phyloP scores from a whole-genome alignment of 768 basidiomycete species.

The Flagelloscypha sp. region DNA sequence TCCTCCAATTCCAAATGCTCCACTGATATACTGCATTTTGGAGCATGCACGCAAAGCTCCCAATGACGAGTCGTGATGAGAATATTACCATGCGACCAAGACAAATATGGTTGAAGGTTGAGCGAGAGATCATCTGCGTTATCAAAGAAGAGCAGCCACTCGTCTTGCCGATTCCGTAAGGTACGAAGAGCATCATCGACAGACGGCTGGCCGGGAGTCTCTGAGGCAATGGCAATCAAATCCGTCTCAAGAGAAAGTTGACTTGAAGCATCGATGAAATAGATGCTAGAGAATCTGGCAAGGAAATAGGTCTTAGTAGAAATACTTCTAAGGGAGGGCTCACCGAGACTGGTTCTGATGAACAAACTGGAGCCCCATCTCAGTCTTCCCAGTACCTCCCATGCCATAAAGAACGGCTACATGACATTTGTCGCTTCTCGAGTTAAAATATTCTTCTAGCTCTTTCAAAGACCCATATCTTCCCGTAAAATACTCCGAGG shows the following conservation, averaged over 20 bases:
- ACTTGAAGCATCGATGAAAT: conserved; percentile 5
- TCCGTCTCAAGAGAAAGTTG: conserved; percentile 3
- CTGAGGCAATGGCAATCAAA: conserved; percentile 1
- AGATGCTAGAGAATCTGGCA: conserved; percentile 4
- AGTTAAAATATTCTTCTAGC: no score
- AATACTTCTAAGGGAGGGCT: no score
- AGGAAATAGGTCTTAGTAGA: no score
- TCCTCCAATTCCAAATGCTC: conserved; percentile 1
- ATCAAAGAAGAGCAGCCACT: conserved; percentile 5
- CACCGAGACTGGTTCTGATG: no score
- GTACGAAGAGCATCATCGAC: conserved; percentile 2
- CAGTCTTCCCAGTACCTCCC: no score
- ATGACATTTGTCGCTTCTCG: no score
- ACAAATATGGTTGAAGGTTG: conserved; percentile 2
- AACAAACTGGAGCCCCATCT: no score
- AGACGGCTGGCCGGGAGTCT: not conserved
- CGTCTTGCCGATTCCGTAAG: no score
- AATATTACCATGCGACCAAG: conserved; percentile 8
- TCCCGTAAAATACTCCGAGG: no score
- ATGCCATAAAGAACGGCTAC: no score
- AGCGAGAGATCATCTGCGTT: conserved; percentile 7
- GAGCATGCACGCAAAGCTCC: conserved; percentile 2
- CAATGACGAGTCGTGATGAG: conserved; percentile 9
- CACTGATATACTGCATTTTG: not conserved
- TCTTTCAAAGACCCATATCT: no score